phyloP scores from a whole-genome alignment of 2,329 filamentous ascomycete species.

The Epichloe hybrida region DNA sequence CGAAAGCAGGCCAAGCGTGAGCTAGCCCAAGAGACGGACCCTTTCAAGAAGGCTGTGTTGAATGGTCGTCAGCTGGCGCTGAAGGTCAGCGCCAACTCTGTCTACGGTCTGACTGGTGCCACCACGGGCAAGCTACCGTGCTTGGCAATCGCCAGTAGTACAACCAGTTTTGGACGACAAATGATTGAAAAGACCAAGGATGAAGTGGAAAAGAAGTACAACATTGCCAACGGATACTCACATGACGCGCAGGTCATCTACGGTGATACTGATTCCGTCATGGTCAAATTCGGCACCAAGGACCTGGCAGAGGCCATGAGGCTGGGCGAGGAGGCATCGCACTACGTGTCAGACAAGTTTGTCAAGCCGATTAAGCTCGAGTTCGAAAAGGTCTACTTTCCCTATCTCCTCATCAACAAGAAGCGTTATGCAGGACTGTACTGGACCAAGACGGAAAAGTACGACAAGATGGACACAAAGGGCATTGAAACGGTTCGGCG shows the following conservation, averaged over 20 bases:
- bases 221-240: constrained; percentile 82
- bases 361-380: constrained; percentile 96
- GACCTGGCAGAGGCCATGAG: constrained; percentile 86
- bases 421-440: constrained; percentile 97
- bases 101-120: constrained; percentile 93
- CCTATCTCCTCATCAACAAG: constrained; percentile 98
- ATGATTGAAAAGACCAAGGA: constrained; percentile 98
- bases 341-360: constrained; percentile 83
- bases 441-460: constrained; percentile 90
- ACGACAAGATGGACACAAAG: constrained; percentile 99
- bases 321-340: constrained; percentile 82
- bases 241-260: constrained; percentile 97
- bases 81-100: constrained; percentile 94
- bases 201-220: constrained; percentile 86
- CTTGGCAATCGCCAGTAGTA: constrained; percentile 88
- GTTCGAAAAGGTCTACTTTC: constrained; percentile 98
- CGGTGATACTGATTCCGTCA: constrained; percentile 97
- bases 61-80: constrained; percentile 94
- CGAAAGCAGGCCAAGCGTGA: constrained; percentile 93
- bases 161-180: constrained; percentile 89
- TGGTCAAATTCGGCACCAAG: constrained; percentile 94
- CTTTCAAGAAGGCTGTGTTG: constrained; percentile 94
- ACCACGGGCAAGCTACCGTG: constrained; percentile 93
- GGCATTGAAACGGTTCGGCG: constrained; percentile 95
- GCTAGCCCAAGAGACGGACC: constrained; percentile 74